Evolutionary conservation across 441 rosid species (phyloP).

Genomic region (Macaranga tanarius): DNA sequence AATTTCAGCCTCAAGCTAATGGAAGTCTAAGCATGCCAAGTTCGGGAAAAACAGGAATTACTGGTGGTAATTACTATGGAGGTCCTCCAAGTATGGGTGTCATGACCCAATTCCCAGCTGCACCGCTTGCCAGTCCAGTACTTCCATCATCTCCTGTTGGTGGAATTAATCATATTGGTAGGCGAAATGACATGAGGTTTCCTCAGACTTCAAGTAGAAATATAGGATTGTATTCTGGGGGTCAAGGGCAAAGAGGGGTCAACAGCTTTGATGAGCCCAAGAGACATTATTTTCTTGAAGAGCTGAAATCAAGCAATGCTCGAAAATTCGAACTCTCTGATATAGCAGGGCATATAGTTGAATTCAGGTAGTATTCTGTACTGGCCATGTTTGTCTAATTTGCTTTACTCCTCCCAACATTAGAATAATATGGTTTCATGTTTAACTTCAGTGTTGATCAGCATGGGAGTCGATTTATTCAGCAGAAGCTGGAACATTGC

Average conservation of each 20-base stretch:
- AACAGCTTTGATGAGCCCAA: conserved; percentile 42
- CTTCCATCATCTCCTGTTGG: conserved; percentile 45
- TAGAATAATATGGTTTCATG: conserved; percentile 9
- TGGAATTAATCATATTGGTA: conserved; percentile 26
- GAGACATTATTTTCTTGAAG: conserved; percentile 62
- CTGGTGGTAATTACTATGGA: conserved; percentile 38
- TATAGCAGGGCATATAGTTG: conserved; percentile 65
- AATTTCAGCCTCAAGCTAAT: conserved; percentile 30
- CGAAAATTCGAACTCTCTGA: conserved; percentile 66
- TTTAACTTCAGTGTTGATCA: conserved; percentile 65
- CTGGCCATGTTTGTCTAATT: conserved; percentile 17
- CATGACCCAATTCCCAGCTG: conserved; percentile 45
- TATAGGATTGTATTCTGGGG: conserved; percentile 44
- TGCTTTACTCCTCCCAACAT: conserved; percentile 11
- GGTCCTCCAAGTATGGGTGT: conserved; percentile 43
- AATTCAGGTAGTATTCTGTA: conserved; percentile 51
- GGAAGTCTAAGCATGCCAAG: conserved; percentile 36
- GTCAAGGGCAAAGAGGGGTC: conserved; percentile 49
- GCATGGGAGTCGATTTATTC: conserved; percentile 81
- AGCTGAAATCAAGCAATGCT: conserved; percentile 63
- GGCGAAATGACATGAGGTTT: conserved; percentile 36
- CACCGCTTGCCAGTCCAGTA: conserved; percentile 39
- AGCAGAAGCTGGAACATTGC: conserved; percentile 68
- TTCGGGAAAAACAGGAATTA: conserved; percentile 34
- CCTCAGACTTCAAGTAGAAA: conserved; percentile 34